These are phyloP conservation scores for Gardenia jasminoides DNA, from an alignment of 257 asterid genomes.

Conservation along the genomic window DNA sequence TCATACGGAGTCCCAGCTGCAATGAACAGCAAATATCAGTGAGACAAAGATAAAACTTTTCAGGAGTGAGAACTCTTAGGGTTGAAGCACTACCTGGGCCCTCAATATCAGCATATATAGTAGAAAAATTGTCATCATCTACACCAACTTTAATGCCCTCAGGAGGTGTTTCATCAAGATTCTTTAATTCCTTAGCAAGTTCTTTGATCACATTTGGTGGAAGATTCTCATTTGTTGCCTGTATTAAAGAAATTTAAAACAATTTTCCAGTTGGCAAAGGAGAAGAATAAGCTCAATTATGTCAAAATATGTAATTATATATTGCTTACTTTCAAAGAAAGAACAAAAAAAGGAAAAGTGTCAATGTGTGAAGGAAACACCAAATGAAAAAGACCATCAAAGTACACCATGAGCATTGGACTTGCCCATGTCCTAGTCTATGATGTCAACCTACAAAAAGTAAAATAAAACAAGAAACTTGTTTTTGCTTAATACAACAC, in stretches of 20 bases:
- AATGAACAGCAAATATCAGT: constrained; percentile 24
- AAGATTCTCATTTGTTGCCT: constrained; percentile 95
- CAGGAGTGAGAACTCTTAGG: constrained; percentile 8
- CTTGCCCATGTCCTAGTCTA: not conserved
- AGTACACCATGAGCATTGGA: not conserved
- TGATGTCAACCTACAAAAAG: not conserved
- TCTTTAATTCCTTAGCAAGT: constrained; percentile 91
- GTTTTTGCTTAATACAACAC: not conserved
- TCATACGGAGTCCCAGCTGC: constrained; percentile 99
- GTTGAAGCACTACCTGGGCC: constrained; percentile 70
- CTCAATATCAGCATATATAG: constrained; percentile 85
- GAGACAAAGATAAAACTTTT: constrained; percentile 15
- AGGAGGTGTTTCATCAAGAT: constrained; percentile 91
- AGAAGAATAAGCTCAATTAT: not conserved
- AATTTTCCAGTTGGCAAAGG: not conserved
- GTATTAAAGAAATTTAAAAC: constrained; percentile 9
- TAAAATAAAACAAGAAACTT: not conserved
- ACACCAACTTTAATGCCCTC: constrained; percentile 96
- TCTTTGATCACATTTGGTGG: constrained; percentile 94
- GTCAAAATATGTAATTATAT: not conserved
- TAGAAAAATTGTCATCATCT: constrained; percentile 84
- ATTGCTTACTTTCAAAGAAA: no score
- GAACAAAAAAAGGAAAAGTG: not conserved
- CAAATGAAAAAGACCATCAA: not conserved
- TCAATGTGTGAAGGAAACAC: not conserved